phyloP scores from a whole-genome alignment of 2,329 filamentous ascomycete genomes.

The Microdochium bolleyi region DNA sequence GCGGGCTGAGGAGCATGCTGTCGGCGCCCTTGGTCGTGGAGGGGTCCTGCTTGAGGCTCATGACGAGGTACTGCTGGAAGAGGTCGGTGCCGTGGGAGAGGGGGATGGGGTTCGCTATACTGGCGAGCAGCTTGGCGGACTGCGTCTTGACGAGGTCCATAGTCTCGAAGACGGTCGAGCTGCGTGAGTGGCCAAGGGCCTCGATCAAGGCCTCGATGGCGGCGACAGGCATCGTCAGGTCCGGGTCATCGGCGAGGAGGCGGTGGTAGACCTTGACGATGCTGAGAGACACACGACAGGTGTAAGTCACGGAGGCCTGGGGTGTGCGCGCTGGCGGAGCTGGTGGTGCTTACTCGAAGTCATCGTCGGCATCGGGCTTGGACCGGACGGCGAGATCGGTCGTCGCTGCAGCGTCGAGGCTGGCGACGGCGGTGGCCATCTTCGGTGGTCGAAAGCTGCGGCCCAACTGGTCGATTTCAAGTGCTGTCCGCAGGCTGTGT shows the following conservation, averaged over 20 bases:
- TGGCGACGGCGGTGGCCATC: background rate
- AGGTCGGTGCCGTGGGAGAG: slow-evolving; percentile 90
- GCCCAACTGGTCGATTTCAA: background rate
- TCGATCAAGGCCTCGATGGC: slow-evolving; percentile 88
- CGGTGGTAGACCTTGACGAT: slow-evolving; percentile 48
- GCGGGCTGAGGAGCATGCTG: slow-evolving; percentile 17
- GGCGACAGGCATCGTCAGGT: slow-evolving; percentile 91
- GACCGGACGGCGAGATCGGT: background rate
- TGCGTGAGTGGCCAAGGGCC: slow-evolving; percentile 70
- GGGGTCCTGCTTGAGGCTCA: slow-evolving; percentile 53
- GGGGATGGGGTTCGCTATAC: slow-evolving; percentile 81
- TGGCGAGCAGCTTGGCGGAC: slow-evolving; percentile 67
- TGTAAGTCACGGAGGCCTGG: background rate
- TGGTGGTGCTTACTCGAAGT: background rate
- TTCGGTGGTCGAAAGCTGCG: background rate
- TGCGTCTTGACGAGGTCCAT: slow-evolving; percentile 76
- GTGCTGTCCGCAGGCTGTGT: too few relatives aligned
- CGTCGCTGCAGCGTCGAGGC: background rate
- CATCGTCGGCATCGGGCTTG: background rate
- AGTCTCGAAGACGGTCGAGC: slow-evolving; percentile 88
- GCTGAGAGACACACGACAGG: slow-evolving; percentile 19
- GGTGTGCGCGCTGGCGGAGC: background rate
- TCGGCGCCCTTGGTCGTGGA: slow-evolving; percentile 16
- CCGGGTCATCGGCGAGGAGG: slow-evolving; percentile 58
- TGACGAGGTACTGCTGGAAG: slow-evolving; percentile 89